Conservation (phyloP, 352 stramenopile genomes). For the Pythium oligandrum region DNA sequence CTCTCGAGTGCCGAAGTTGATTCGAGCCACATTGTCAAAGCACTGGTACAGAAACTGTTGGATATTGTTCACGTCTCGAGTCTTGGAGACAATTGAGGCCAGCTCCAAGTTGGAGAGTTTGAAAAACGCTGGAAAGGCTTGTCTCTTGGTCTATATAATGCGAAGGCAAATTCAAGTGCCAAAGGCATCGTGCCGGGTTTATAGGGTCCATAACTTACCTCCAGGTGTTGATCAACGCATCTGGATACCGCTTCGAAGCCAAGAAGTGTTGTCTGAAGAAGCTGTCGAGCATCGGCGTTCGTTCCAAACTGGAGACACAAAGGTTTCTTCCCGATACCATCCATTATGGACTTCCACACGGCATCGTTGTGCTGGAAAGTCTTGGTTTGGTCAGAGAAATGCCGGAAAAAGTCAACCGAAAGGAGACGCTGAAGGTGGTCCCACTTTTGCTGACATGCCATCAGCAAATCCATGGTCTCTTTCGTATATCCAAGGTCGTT, state of each 20-base stretch:
- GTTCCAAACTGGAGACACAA: constrained; percentile 53
- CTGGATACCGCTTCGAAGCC: constrained; percentile 51
- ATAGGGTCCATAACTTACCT: constrained; percentile 16
- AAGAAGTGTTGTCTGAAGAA: constrained; percentile 32
- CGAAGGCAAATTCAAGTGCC: no score
- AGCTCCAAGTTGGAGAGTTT: constrained; percentile 60
- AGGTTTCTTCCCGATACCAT: constrained; percentile 36
- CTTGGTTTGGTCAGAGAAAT: constrained; percentile 56
- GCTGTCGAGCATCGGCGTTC: constrained; percentile 37
- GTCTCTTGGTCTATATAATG: constrained; percentile 32
- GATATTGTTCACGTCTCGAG: constrained; percentile 39
- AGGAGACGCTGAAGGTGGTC: constrained; percentile 57
- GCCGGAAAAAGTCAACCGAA: constrained; percentile 54
- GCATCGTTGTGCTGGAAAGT: constrained; percentile 45
- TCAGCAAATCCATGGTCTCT: constrained; percentile 45
- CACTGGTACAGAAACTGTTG: constrained; percentile 55
- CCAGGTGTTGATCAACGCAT: constrained; percentile 48
- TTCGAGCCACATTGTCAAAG: constrained; percentile 62
- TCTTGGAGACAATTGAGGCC: constrained; percentile 39
- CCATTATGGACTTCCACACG: constrained; percentile 45
- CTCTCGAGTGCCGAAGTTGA: constrained; percentile 54
- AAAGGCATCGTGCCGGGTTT: background rate
- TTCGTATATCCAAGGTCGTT: constrained; percentile 42
- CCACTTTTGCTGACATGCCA: constrained; percentile 61
- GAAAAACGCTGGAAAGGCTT: constrained; percentile 59